phyloP scores from a whole-genome alignment of 2,329 filamentous ascomycete species.

The Emergomyces pasteurianus region DNA sequence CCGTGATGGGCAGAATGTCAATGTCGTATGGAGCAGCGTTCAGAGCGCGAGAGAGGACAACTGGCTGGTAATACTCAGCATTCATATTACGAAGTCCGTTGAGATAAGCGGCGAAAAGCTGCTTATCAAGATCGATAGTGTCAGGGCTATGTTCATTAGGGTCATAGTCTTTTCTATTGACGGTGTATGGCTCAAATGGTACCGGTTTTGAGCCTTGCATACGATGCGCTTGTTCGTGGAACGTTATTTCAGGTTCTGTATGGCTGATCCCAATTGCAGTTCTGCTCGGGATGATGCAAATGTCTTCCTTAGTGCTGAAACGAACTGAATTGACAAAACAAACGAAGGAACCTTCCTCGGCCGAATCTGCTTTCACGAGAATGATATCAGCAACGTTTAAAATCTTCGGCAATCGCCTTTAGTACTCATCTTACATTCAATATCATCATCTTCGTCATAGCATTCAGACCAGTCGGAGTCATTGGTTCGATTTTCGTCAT shows the following conservation, averaged over 20 bases:
- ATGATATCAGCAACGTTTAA: neutral
- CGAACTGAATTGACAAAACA: constrained; percentile 8
- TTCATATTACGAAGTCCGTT: constrained; percentile 30
- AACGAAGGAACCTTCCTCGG: constrained; percentile 8
- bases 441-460: constrained; percentile 7
- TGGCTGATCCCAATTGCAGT: neutral
- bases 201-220: constrained; percentile 17
- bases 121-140: constrained; percentile 27
- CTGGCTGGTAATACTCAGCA: constrained; percentile 22
- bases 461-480: constrained; percentile 4
- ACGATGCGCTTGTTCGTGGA: constrained; percentile 30
- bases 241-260: constrained; percentile 19
- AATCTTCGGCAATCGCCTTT: neutral
- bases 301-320: neutral
- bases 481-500: neutral
- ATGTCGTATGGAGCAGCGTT: constrained; percentile 1
- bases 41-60: constrained; percentile 19
- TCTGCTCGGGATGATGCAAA: neutral
- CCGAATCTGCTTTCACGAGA: neutral
- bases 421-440: neutral
- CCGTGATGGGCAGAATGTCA: neutral
- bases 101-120: constrained; percentile 30
- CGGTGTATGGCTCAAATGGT: constrained; percentile 12
- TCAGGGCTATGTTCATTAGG: constrained; percentile 17
- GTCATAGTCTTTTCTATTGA: constrained; percentile 10